A percentile compares a stretch with the other conserved stretches of the same genome.
Conservation (phyloP, 257 asterid genomes). For the Jacaranda copaia region DNA sequence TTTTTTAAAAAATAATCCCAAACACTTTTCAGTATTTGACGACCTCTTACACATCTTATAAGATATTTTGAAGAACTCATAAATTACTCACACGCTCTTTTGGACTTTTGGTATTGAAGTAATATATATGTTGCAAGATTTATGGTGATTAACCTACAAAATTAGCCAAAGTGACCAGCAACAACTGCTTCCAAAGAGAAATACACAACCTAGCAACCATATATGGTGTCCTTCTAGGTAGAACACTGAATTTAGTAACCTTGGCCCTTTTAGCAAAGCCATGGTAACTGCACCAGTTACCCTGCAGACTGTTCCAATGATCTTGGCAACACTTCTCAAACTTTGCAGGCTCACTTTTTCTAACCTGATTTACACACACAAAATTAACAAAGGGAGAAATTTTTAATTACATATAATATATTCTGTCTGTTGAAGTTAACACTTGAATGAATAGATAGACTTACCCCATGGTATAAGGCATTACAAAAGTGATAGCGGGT, state of each 20-base stretch:
- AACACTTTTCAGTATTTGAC: too few species aligned
- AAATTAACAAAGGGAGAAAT: too few species aligned
- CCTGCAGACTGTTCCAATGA: conserved; percentile 61
- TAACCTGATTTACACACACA: conserved; percentile 43
- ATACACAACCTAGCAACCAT: conserved; percentile 72
- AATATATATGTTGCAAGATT: too few species aligned
- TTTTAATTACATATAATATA: too few species aligned
- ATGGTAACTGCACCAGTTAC: conserved; percentile 69
- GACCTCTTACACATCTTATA: too few species aligned
- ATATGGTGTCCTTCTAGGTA: conserved; percentile 37
- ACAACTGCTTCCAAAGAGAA: conserved; percentile 51
- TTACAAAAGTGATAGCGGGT: conserved; percentile 54
- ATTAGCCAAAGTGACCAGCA: conserved; percentile 63
- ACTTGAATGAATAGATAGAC: not conserved
- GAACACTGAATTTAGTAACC: conserved; percentile 51
- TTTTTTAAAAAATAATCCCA: too few species aligned
- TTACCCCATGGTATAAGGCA: conserved; percentile 54
- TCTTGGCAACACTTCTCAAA: conserved; percentile 52
- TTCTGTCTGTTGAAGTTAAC: too few species aligned
- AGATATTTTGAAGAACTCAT: too few species aligned
- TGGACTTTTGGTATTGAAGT: too few species aligned
- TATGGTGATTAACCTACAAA: conserved; percentile 35
- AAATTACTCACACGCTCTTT: too few species aligned
- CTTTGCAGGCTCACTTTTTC: conserved; percentile 58
- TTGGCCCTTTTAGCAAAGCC: conserved; percentile 78